Base-by-base conservation (phyloP, 192 early-diverging fungal genomes). In the Gamsiella multidivaricata region DNA sequence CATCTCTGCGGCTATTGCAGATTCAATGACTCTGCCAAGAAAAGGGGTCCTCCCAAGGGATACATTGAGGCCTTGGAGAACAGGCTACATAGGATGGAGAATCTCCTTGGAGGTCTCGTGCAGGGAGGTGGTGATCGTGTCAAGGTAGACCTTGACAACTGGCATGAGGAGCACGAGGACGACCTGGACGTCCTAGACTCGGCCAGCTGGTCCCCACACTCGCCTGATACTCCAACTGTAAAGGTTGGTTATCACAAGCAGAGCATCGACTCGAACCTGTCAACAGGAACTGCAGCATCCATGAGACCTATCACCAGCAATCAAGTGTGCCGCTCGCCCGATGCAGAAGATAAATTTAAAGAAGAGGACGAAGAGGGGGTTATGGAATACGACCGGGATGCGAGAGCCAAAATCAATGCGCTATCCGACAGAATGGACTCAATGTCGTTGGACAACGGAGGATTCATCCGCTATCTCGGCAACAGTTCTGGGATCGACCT, bases 41-140 rank as follows among this genome's bases (percentile, higher is more conserved):
- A 94, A 80, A 87, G 94, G 32, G 94, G 94, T 4, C 94, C 94
- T 28, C 91, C 92, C 23, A 93, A 93, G 65, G 94, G 94, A 29
- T 95, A 95, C 61, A 94, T 95, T 31, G 94, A 94, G 53, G 91
- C 88, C 29, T 88, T 95, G 20, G 94, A 95, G 62, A 88, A 83
- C 64, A 81, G 91, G 60, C 80, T 95, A 23, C 88, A 89, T 69
- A 86, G 86, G 58, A 84, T 92, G 68, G 93, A 95, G 70, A 81
- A 83, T 50, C 83, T 93, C 11, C 75, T 95, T 18, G 81, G 78
- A 17, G 84, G 80, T 11, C 75, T 91, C 3, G 84, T 88, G 10
- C 82, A 85, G 14, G 80, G n/a, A n/a, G n/a, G 70, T 18, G 85
- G 87, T 49, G 82, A 83, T 22, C 70, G 78, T n/a, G 50, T 78